These are phyloP conservation scores for Tylopilus balloui DNA, from an alignment of 768 basidiomycete genomes.

Conservation along the genomic window DNA sequence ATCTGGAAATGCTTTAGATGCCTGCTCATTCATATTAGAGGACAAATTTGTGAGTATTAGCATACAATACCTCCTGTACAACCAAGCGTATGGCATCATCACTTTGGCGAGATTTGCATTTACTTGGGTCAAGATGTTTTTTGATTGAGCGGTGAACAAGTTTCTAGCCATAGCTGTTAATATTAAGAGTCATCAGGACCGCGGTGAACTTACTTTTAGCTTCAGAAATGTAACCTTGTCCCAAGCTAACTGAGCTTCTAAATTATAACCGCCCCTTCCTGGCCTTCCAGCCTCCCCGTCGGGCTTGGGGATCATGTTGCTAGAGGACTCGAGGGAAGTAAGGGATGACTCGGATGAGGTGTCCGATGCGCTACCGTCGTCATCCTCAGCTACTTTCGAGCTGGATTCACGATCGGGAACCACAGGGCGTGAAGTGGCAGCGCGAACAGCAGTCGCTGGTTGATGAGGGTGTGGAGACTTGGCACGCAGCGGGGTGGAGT, in stretches of 20 bases:
- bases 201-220: neutral
- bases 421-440: too few relatives aligned
- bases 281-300: constrained; percentile 2
- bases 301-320: constrained; percentile 6
- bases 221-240: neutral
- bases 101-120: neutral
- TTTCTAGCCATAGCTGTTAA: too few relatives aligned
- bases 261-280: constrained; percentile 7
- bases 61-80: neutral
- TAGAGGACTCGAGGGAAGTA: neutral
- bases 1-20: neutral
- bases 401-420: too few relatives aligned
- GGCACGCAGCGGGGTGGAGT: too few relatives aligned
- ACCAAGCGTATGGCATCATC: neutral
- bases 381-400: too few relatives aligned
- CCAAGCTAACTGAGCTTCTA: constrained; percentile 5
- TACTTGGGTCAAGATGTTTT: neutral
- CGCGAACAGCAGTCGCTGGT: too few relatives aligned
- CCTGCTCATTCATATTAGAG: neutral
- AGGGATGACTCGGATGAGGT: neutral
- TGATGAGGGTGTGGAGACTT: too few relatives aligned
- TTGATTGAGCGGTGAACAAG: constrained; percentile 1
- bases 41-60: too few relatives aligned
- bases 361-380: too few relatives aligned
- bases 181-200: too few relatives aligned